Evolutionary conservation across 257 asterid species (phyloP).

Genomic region (Avicennia marina): DNA sequence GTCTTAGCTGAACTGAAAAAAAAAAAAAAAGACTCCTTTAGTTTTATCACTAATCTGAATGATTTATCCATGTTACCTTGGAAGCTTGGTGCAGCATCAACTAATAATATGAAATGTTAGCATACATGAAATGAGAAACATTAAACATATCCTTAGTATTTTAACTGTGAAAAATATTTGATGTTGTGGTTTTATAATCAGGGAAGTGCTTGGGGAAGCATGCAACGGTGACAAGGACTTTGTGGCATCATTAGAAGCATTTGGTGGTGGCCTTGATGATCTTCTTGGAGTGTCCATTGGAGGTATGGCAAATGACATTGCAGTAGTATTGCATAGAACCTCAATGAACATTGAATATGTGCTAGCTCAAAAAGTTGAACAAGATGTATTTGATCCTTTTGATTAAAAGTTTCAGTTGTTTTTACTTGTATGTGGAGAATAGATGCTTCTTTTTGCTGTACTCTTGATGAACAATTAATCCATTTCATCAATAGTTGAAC

Average conservation of each 20-base stretch:
- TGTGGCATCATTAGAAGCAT: conserved; percentile 86
- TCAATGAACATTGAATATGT: background rate
- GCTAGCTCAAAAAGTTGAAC: background rate
- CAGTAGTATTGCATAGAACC: background rate
- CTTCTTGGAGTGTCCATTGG: conserved; percentile 89
- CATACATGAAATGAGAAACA: conserved; percentile 1
- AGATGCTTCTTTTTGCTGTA: too few species aligned
- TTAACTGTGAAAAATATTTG: too few species aligned
- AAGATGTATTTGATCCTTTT: too few species aligned
- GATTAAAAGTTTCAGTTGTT: too few species aligned
- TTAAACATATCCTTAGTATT: background rate
- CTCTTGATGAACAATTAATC: too few species aligned
- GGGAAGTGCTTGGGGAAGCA: conserved; percentile 84
- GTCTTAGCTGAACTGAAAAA: too few species aligned
- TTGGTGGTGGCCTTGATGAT: conserved; percentile 93
- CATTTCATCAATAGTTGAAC: too few species aligned
- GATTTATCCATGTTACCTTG: too few species aligned
- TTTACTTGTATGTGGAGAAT: too few species aligned
- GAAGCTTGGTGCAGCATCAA: too few species aligned
- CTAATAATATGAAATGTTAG: background rate
- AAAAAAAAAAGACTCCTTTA: too few species aligned
- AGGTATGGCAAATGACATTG: conserved; percentile 40
- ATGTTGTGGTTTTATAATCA: conserved; percentile 24
- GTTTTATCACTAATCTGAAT: too few species aligned
- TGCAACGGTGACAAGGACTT: conserved; percentile 68